Conservation (phyloP, 2,329 filamentous ascomycete species). For the Colletotrichum tanaceti region DNA sequence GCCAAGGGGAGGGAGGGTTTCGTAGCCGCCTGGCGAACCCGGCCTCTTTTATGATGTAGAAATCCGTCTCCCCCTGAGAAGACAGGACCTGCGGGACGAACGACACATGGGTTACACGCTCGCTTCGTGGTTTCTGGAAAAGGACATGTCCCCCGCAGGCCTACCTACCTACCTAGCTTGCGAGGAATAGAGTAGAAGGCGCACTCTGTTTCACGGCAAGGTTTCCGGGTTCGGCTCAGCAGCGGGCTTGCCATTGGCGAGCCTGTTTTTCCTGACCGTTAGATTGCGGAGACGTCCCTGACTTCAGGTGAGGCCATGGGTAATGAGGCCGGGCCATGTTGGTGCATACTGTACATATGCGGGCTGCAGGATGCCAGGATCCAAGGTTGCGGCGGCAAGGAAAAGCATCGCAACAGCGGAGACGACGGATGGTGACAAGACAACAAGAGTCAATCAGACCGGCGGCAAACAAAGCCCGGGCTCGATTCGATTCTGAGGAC, state of each 20-base stretch:
- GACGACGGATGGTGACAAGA: constrained; percentile 14
- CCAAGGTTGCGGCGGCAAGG: constrained; percentile 28
- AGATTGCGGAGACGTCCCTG: constrained; percentile 36
- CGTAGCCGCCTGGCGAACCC: constrained; percentile 10
- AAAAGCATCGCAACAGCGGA: neutral
- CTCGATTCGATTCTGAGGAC: constrained; percentile 6
- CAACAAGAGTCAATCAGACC: too few relatives aligned
- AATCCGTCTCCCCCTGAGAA: too few relatives aligned
- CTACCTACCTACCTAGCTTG: too few relatives aligned
- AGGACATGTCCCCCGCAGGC: constrained; percentile 27
- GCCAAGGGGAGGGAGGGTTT: constrained; percentile 2
- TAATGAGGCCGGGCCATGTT: constrained; percentile 29
- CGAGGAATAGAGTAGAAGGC: constrained; percentile 38
- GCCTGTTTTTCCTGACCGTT: constrained; percentile 8
- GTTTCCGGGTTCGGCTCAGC: constrained; percentile 22
- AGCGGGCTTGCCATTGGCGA: constrained; percentile 2
- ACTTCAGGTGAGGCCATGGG: constrained; percentile 39
- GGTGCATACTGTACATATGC: constrained; percentile 5
- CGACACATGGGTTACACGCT: constrained; percentile 10
- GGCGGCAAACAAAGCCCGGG: constrained; percentile 2
- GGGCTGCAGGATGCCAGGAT: constrained; percentile 10
- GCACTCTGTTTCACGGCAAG: constrained; percentile 29
- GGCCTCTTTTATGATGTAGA: constrained; percentile 30
- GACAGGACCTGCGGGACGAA: constrained; percentile 8
- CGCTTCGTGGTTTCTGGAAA: constrained; percentile 22